Conservation (phyloP, 371 early-diverging fungal species). For the Mortierella sp. region DNA sequence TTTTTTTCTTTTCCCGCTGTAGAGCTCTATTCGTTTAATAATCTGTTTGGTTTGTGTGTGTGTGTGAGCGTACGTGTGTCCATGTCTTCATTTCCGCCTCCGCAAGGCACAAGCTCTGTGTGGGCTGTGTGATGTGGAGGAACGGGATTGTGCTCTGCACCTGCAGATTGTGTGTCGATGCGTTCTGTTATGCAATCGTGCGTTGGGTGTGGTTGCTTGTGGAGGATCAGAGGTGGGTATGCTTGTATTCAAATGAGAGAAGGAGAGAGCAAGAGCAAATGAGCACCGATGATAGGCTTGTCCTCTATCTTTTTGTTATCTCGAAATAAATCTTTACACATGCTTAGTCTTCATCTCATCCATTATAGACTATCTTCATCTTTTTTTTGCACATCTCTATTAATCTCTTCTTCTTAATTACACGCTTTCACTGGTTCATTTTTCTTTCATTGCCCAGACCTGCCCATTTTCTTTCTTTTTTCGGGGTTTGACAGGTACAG, state of each 20-base stretch:
- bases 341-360: not conserved
- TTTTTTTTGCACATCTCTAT: no score
- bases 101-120: not conserved
- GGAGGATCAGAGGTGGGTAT: not conserved
- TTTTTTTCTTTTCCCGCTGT: not conserved
- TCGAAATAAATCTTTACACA: not conserved
- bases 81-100: not conserved
- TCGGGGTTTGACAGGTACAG: not conserved
- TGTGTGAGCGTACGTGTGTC: no score
- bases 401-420: no score
- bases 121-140: constrained; percentile 1
- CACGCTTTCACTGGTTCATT: no score
- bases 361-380: no score
- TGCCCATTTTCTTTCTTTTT: no score
- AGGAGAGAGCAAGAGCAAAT: no score
- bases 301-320: not conserved
- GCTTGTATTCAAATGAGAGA: not conserved
- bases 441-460: no score
- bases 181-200: not conserved
- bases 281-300: not conserved
- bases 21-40: no score
- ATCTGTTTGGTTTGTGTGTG: no score
- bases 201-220: constrained; percentile 1
- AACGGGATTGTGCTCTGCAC: not conserved
- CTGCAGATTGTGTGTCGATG: not conserved